phyloP scores from a whole-genome alignment of 345 rosid species.

The Boechera stricta region DNA sequence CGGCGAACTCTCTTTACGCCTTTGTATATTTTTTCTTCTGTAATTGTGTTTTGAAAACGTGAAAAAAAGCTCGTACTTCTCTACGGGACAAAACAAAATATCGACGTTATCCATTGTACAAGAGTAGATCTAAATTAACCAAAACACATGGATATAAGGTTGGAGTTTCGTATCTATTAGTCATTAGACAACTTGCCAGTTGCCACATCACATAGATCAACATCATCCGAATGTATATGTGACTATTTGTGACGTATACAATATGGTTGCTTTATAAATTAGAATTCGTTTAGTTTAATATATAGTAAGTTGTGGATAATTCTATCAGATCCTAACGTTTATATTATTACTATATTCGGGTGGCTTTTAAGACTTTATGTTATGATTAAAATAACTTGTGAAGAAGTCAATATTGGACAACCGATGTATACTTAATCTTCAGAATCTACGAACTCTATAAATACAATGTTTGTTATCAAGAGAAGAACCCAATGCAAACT shows the following conservation, averaged over 20 bases:
- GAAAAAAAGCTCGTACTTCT: not conserved
- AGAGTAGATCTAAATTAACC: not conserved
- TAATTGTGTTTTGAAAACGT: not conserved
- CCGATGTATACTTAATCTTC: not conserved
- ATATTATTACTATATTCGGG: not conserved
- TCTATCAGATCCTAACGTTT: not conserved
- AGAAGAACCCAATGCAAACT: not conserved
- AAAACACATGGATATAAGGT: not conserved
- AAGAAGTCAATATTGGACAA: slow-evolving; percentile 23
- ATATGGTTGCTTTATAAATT: slow-evolving; percentile 12
- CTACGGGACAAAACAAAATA: not conserved
- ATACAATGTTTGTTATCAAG: not conserved
- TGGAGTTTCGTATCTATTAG: not conserved
- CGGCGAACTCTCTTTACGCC: not conserved
- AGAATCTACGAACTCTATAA: slow-evolving; percentile 29
- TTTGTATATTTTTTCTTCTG: not conserved
- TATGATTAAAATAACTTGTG: not conserved
- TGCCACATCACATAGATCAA: slow-evolving; percentile 10
- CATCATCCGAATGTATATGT: not conserved
- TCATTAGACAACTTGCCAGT: slow-evolving; percentile 11
- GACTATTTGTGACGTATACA: not conserved
- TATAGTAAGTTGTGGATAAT: not conserved
- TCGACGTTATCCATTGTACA: not conserved
- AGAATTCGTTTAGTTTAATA: not conserved
- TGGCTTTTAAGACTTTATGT: not conserved